phyloP scores from a whole-genome alignment of 306 rosid species.

The Vachellia collinsii region DNA sequence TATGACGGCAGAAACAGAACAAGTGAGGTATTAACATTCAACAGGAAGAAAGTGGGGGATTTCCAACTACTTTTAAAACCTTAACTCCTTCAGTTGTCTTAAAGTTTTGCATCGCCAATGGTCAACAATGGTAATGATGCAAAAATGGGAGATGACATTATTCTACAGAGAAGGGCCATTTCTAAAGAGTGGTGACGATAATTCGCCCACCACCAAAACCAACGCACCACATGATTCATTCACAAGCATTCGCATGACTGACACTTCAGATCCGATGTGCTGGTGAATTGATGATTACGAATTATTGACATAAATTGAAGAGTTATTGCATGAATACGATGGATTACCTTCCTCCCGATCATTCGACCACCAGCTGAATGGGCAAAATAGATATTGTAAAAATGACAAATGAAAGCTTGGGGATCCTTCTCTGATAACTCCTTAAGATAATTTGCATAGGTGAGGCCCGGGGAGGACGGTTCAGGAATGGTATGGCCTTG shows the following conservation, averaged over 20 bases:
- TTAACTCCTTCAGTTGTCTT: too few species aligned
- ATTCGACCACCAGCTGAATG: slow-evolving; percentile 97
- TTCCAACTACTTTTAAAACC: too few species aligned
- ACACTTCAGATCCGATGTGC: slow-evolving; percentile 15
- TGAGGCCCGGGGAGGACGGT: slow-evolving; percentile 83
- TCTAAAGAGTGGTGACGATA: background rate
- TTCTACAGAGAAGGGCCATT: slow-evolving; percentile 3
- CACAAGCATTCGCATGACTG: background rate
- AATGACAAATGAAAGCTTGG: slow-evolving; percentile 95
- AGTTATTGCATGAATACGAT: slow-evolving; percentile 2
- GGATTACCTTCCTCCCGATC: slow-evolving; percentile 84
- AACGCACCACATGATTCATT: slow-evolving; percentile 20
- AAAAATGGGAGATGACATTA: background rate
- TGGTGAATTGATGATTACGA: background rate
- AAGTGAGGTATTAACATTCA: background rate
- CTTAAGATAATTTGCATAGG: slow-evolving; percentile 71
- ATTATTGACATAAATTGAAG: background rate
- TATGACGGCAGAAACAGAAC: background rate
- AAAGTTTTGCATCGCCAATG: background rate
- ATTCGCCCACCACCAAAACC: background rate
- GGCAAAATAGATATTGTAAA: slow-evolving; percentile 92
- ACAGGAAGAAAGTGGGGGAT: too few species aligned
- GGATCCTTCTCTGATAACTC: slow-evolving; percentile 79
- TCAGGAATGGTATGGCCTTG: slow-evolving; percentile 86
- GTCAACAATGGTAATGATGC: background rate